These are phyloP conservation scores for Flaveria bidentis DNA, from an alignment of 129 eudicot species.

Conservation along the genomic window DNA sequence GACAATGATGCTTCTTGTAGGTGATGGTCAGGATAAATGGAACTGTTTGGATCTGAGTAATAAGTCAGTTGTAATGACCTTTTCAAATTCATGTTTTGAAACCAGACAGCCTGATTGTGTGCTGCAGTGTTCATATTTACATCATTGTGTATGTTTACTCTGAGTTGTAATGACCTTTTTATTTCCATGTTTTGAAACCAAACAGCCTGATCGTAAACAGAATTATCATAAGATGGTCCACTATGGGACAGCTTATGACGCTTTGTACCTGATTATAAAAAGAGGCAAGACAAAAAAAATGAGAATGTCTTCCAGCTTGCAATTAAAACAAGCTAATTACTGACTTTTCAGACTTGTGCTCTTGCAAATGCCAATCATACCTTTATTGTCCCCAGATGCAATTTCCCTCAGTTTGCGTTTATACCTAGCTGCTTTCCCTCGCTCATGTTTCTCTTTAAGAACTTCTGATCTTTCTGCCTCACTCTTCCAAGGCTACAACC, in stretches of 20 bases:
- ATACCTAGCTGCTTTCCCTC: slow-evolving; percentile 75
- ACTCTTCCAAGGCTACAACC: slow-evolving; percentile 65
- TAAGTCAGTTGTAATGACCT: slow-evolving; percentile 6
- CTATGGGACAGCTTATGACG: slow-evolving; percentile 35
- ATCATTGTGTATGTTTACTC: slow-evolving; percentile 22
- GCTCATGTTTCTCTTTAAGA: slow-evolving; percentile 72
- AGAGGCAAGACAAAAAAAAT: background rate
- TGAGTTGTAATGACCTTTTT: slow-evolving; percentile 1
- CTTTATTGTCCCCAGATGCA: slow-evolving; percentile 20
- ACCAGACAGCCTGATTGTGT: slow-evolving; percentile 5
- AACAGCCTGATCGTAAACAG: slow-evolving; percentile 3
- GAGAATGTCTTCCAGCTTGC: background rate
- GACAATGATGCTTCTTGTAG: slow-evolving; percentile 23
- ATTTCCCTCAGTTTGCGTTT: slow-evolving; percentile 48
- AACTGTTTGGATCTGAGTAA: slow-evolving; percentile 2
- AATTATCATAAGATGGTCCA: slow-evolving; percentile 9
- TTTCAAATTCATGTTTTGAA: background rate
- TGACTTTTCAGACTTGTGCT: background rate
- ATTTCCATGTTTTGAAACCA: background rate
- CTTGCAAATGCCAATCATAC: slow-evolving; percentile 24
- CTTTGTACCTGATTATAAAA: slow-evolving; percentile 41
- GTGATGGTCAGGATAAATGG: slow-evolving; percentile 19
- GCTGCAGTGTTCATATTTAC: background rate
- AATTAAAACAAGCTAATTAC: background rate
- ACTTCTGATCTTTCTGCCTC: slow-evolving; percentile 69